Conservation (phyloP, 2,329 filamentous ascomycete species). For the Boeremia lycopersici region DNA sequence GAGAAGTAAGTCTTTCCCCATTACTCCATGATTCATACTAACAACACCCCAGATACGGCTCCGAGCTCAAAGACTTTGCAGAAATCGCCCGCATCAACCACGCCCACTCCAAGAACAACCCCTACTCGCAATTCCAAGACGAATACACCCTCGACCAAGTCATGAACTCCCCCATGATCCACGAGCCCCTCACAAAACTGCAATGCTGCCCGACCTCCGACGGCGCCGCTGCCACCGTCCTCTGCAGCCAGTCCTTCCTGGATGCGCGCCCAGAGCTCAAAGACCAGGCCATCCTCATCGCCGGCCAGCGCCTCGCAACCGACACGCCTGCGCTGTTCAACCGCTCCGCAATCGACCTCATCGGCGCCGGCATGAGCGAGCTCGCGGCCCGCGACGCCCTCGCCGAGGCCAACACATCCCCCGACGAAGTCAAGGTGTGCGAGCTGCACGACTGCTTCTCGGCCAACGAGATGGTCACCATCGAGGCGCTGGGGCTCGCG, state of each 20-base stretch:
- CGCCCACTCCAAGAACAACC: constrained; percentile 87
- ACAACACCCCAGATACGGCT: constrained; percentile 70
- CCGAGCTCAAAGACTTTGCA: constrained; percentile 83
- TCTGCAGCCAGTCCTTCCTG: constrained; percentile 89
- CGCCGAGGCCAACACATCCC: constrained; percentile 69
- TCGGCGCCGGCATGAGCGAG: constrained; percentile 86
- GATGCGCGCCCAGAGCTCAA: constrained; percentile 82
- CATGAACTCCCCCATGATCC: constrained; percentile 75
- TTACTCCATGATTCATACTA: constrained; percentile 8
- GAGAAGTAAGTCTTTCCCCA: constrained; percentile 68
- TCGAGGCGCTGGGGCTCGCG: constrained; percentile 82
- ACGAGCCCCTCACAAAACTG: constrained; percentile 90
- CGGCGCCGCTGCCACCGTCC: constrained; percentile 83
- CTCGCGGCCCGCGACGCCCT: constrained; percentile 73
- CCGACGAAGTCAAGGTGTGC: constrained; percentile 77
- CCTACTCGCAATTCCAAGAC: constrained; percentile 96
- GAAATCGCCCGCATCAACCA: constrained; percentile 95
- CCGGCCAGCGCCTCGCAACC: constrained; percentile 85
- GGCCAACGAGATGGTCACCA: constrained; percentile 88
- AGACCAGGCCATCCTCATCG: constrained; percentile 83
- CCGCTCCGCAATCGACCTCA: constrained; percentile 79
- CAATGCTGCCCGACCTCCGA: constrained; percentile 98
- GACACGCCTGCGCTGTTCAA: constrained; percentile 83
- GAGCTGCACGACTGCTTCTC: constrained; percentile 98
- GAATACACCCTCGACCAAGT: constrained; percentile 89